phyloP scores from a whole-genome alignment of 2,329 filamentous ascomycete genomes.

The Sclerotinia sclerotiorum region DNA sequence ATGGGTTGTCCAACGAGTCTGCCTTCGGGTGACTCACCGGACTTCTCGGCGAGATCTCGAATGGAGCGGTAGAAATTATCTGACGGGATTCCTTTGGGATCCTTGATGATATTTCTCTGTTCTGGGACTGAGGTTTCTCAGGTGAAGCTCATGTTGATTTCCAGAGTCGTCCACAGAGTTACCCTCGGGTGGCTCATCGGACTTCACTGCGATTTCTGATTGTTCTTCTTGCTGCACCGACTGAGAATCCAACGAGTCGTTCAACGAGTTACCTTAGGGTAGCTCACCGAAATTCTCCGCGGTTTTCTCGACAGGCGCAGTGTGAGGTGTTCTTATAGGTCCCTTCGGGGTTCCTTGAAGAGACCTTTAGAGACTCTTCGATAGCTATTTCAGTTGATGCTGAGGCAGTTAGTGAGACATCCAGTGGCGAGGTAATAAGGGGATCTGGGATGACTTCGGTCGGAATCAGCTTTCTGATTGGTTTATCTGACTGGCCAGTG shows the following conservation, averaged over 20 bases:
- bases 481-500: slow-evolving; percentile 11
- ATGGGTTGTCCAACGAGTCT: background rate
- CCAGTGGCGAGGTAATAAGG: slow-evolving; percentile 6
- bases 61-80: slow-evolving; percentile 1
- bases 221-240: slow-evolving; percentile 14
- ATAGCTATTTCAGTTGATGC: slow-evolving; percentile 18
- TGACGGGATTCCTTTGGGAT: slow-evolving; percentile 6
- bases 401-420: slow-evolving; percentile 19
- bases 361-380: slow-evolving; percentile 4
- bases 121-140: slow-evolving; percentile 15
- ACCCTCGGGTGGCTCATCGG: background rate
- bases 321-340: background rate
- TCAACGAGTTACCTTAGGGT: background rate
- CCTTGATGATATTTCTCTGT: slow-evolving; percentile 7
- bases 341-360: slow-evolving; percentile 3
- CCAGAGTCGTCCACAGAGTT: background rate
- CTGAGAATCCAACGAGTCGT: slow-evolving; percentile 10
- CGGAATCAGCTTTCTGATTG: slow-evolving; percentile 6
- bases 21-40: background rate
- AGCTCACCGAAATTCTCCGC: slow-evolving; percentile 1
- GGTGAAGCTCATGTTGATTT: slow-evolving; percentile 12
- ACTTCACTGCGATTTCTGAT: slow-evolving; percentile 9
- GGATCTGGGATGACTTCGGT: slow-evolving; percentile 11
- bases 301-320: slow-evolving; percentile 12
- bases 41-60: slow-evolving; percentile 1